phyloP scores from a whole-genome alignment of 192 early-diverging fungal species.

The Coemansia furcata region DNA sequence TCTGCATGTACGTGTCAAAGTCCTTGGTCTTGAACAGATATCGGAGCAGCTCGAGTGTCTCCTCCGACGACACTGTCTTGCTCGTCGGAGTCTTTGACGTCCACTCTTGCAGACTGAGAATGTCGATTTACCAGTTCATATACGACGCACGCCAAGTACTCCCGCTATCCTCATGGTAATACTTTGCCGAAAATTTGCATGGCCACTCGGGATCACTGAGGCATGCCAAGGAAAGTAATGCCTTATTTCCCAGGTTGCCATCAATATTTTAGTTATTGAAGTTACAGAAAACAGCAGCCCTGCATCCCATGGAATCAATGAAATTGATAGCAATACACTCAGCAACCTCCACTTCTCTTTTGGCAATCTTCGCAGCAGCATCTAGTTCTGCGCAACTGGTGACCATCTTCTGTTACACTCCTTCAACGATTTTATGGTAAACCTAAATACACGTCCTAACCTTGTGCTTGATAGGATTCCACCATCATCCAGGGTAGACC shows the following conservation, averaged over 20 bases:
- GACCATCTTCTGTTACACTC: not conserved
- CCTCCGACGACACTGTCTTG: not conserved
- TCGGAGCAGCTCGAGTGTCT: not conserved
- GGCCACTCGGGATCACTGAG: not conserved
- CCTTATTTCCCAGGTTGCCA: not conserved
- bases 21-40: not conserved
- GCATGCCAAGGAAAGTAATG: not conserved
- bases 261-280: not conserved
- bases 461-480: not conserved
- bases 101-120: not conserved
- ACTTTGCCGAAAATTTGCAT: not conserved
- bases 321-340: no score
- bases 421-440: not conserved
- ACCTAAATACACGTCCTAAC: not conserved
- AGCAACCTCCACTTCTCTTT: slow-evolving; percentile 2
- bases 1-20: not conserved
- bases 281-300: no score
- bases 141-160: not conserved
- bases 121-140: not conserved
- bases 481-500: not conserved
- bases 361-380: not conserved
- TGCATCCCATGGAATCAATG: no score
- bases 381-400: not conserved
- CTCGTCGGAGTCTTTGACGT: not conserved
- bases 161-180: not conserved